Conservation (phyloP, 768 basidiomycete species). For the Termitomyces sp. region DNA sequence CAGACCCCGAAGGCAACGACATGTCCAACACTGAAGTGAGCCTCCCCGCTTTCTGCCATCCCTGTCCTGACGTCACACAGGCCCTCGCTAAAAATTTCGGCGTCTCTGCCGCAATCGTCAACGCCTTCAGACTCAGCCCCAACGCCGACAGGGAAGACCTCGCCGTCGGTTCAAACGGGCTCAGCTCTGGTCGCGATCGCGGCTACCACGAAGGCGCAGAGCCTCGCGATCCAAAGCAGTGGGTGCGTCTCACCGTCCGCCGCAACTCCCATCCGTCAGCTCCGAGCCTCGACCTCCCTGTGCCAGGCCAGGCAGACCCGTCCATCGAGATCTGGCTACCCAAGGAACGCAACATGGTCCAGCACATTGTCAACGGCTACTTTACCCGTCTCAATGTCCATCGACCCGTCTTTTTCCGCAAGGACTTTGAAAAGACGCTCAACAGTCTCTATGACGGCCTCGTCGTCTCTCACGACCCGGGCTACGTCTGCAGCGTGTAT, state of each 20-base stretch:
- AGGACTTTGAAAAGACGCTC: conserved; percentile 62
- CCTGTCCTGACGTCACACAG: conserved; percentile 18
- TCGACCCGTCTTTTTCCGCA: conserved; percentile 67
- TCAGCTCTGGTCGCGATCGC: conserved; percentile 65
- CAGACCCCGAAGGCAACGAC: conserved; percentile 76
- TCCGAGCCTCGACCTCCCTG: conserved; percentile 28
- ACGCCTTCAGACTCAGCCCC: conserved; percentile 50
- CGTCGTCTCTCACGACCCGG: conserved; percentile 55
- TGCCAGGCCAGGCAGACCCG: conserved; percentile 22
- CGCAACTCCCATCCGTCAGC: conserved; percentile 35
- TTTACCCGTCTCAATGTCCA: conserved; percentile 75
- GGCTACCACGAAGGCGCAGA: conserved; percentile 42
- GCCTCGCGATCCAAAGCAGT: conserved; percentile 57
- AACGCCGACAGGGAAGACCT: conserved; percentile 63
- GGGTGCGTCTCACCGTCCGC: conserved; percentile 51
- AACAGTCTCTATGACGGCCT: conserved; percentile 60
- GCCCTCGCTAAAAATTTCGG: conserved; percentile 77
- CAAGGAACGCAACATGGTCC: conserved; percentile 64
- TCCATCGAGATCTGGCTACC: conserved; percentile 64
- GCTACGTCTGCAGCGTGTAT: conserved; percentile 74
- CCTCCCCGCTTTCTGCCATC: not conserved
- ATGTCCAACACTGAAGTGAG: conserved; percentile 63
- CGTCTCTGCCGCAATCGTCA: conserved; percentile 66
- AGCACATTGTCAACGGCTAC: conserved; percentile 61
- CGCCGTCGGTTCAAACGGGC: conserved; percentile 68